Evolutionary conservation across 108 stramenopile genomes (phyloP).

Genomic region (Nitzschia sp.): DNA sequence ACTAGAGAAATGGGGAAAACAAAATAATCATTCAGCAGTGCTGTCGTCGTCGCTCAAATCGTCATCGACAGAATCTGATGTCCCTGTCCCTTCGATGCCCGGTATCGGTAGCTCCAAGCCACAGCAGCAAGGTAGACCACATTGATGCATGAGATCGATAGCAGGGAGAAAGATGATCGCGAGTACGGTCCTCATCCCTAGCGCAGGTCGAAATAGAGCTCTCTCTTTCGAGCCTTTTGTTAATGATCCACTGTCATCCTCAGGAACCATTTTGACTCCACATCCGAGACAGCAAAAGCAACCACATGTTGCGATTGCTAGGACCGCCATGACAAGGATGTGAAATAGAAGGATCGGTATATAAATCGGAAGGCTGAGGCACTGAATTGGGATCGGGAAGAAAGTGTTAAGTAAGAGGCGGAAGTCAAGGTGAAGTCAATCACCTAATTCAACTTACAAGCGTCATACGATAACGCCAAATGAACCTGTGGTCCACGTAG

Average conservation of each 20-base stretch:
- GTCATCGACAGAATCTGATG: not conserved
- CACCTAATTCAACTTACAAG: too few species aligned
- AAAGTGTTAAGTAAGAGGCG: too few species aligned
- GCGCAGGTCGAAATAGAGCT: not conserved
- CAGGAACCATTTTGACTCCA: slow-evolving; percentile 9
- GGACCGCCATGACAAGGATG: slow-evolving; percentile 8
- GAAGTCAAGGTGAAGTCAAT: too few species aligned
- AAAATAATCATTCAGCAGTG: too few species aligned
- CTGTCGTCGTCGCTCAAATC: not conserved
- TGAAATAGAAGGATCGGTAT: slow-evolving; percentile 29
- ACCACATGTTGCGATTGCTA: slow-evolving; percentile 22
- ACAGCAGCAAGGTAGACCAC: slow-evolving; percentile 22
- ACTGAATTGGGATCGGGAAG: too few species aligned
- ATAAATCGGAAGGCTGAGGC: slow-evolving; percentile 30
- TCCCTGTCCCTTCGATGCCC: not conserved
- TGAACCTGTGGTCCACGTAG: slow-evolving; percentile 44
- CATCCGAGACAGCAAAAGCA: slow-evolving; percentile 43
- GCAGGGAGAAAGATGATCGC: slow-evolving; percentile 22
- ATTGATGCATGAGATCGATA: slow-evolving; percentile 14
- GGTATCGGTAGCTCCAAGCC: not conserved
- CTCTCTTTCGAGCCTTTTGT: not conserved
- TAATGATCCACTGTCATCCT: not conserved
- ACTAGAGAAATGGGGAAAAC: too few species aligned
- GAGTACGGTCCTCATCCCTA: slow-evolving; percentile 1
- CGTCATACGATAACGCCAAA: slow-evolving; percentile 19